Evolutionary conservation across 108 stramenopile species (phyloP).

Genomic region (Licmophora abbreviata): DNA sequence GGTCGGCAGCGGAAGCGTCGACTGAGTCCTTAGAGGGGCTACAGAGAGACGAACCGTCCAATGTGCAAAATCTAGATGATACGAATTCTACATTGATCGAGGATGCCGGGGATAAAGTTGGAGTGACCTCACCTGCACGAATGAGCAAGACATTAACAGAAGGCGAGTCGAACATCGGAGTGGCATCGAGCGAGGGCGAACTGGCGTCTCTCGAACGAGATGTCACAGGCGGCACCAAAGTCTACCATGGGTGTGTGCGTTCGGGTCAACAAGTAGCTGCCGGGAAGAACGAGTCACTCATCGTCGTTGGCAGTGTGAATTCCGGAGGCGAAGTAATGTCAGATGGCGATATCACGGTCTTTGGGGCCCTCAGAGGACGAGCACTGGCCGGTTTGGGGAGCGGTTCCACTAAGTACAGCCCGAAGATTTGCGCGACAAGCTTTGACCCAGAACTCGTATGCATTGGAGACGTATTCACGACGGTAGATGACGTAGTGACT

Average conservation of each 20-base stretch:
- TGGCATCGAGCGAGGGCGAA: too few species aligned
- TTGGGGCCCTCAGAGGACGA: slow-evolving; percentile 24
- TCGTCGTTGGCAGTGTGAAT: slow-evolving; percentile 25
- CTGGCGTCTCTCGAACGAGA: too few species aligned
- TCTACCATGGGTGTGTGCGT: slow-evolving; percentile 24
- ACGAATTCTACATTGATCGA: too few species aligned
- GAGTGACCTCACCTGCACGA: too few species aligned
- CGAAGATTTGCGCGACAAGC: slow-evolving; percentile 16
- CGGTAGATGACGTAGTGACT: slow-evolving; percentile 16
- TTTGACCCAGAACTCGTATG: slow-evolving; percentile 38
- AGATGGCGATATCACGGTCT: slow-evolving; percentile 29
- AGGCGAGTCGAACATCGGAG: too few species aligned
- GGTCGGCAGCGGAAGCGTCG: neutral
- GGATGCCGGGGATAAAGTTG: too few species aligned
- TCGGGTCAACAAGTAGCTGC: slow-evolving; percentile 25
- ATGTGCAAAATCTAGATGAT: too few species aligned
- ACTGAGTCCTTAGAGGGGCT: too few species aligned
- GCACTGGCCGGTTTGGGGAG: slow-evolving; percentile 21
- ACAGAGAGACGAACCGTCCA: too few species aligned
- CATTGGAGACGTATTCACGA: slow-evolving; percentile 28
- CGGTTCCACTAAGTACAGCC: neutral
- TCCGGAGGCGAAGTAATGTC: slow-evolving; percentile 28
- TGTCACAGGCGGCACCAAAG: slow-evolving; percentile 11
- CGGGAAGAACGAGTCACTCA: slow-evolving; percentile 20
- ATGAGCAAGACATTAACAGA: too few species aligned